A percentile compares a stretch with the other conserved stretches of the same genome.
Conservation (phyloP, 164 flowering plant genomes). For the Stephania yunnanensis region DNA sequence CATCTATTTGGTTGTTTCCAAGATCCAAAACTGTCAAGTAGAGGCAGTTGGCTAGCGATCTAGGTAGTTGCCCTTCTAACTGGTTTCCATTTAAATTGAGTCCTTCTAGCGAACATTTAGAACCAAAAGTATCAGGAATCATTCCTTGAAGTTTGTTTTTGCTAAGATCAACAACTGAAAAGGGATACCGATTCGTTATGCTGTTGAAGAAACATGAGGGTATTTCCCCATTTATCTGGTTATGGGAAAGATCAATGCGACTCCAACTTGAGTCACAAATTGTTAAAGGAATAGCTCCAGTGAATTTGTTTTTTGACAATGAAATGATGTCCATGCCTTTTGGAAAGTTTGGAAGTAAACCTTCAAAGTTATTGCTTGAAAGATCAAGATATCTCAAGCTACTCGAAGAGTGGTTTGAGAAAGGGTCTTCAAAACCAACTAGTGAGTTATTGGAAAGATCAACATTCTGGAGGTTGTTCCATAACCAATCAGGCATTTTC, state of each 20-base stretch:
- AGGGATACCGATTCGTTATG: too few species aligned
- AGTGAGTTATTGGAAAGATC: too few species aligned
- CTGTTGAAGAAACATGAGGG: constrained; percentile 34
- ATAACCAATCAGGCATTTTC: not conserved
- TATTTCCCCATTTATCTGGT: constrained; percentile 34
- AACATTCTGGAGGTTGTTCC: not conserved
- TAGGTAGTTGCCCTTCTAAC: constrained; percentile 44
- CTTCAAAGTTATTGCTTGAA: not conserved
- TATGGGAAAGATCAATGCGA: constrained; percentile 50
- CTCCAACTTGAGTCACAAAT: constrained; percentile 32
- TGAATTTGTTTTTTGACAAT: constrained; percentile 22
- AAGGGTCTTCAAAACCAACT: not conserved
- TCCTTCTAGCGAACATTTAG: too few species aligned
- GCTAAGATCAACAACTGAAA: constrained; percentile 23
- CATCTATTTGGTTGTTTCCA: constrained; percentile 49
- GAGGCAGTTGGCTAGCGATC: constrained; percentile 41
- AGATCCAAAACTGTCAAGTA: constrained; percentile 40
- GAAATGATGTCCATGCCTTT: constrained; percentile 23
- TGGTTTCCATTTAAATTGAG: constrained; percentile 38
- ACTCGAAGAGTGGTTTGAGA: not conserved
- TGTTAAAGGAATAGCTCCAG: constrained; percentile 27
- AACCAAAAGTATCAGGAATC: constrained; percentile 29
- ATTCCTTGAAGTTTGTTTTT: constrained; percentile 34
- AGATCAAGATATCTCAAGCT: not conserved
- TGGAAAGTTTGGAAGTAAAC: constrained; percentile 20